These are phyloP conservation scores for Geosmithia putterillii DNA, from an alignment of 2,329 filamentous ascomycete species.

Conservation along the genomic window DNA sequence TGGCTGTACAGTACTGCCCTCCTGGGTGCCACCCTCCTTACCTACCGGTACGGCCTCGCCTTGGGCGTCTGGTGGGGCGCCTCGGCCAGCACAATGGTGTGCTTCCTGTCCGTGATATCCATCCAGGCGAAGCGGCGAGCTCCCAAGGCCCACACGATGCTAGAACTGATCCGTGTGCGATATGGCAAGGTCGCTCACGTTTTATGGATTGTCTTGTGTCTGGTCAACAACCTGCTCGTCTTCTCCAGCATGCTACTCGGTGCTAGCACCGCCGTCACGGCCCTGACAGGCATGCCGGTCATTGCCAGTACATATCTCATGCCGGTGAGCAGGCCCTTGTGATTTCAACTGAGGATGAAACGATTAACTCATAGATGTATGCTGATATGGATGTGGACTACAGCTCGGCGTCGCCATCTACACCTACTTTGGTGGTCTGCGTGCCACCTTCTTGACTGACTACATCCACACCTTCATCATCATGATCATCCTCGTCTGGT, in stretches of 20 bases:
- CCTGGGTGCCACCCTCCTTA: slow-evolving; percentile 59
- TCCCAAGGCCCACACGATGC: slow-evolving; percentile 68
- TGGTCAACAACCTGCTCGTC: slow-evolving; percentile 72
- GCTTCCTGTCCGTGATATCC: slow-evolving; percentile 72
- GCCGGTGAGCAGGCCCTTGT: slow-evolving; percentile 23
- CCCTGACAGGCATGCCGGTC: slow-evolving; percentile 25
- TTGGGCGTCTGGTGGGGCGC: slow-evolving; percentile 42
- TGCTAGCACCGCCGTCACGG: slow-evolving; percentile 38
- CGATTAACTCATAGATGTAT: too few relatives aligned
- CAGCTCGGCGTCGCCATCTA: slow-evolving; percentile 61
- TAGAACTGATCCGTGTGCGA: slow-evolving; percentile 65
- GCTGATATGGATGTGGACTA: too few relatives aligned
- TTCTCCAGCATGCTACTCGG: slow-evolving; percentile 79
- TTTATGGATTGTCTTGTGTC: slow-evolving; percentile 65
- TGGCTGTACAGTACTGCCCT: slow-evolving; percentile 81
- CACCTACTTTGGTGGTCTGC: slow-evolving; percentile 40
- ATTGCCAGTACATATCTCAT: slow-evolving; percentile 71
- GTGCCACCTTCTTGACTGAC: slow-evolving; percentile 2
- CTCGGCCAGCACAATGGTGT: slow-evolving; percentile 64
- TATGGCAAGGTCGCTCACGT: slow-evolving; percentile 59
- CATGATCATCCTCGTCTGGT: slow-evolving; percentile 68
- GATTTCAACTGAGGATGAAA: too few relatives aligned
- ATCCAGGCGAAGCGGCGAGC: slow-evolving; percentile 74
- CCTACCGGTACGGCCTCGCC: slow-evolving; percentile 58
- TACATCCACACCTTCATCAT: slow-evolving; percentile 63